Conservation (phyloP, 2,329 filamentous ascomycete species). For the Aspergillus floridensis region DNA sequence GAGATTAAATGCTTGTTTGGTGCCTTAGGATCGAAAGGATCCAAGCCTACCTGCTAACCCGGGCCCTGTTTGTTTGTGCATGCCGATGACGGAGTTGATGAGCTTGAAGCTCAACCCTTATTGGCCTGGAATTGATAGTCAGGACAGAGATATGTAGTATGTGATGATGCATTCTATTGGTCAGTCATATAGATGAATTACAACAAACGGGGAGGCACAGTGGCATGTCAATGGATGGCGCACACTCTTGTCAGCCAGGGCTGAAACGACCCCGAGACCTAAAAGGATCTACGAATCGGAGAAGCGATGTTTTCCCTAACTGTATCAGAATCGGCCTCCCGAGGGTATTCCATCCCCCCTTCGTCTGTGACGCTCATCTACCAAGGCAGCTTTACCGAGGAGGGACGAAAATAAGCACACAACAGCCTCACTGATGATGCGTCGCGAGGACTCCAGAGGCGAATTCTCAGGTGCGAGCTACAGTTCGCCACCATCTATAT, state of each 20-base stretch:
- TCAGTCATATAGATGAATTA: not conserved
- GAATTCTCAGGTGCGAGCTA: not conserved
- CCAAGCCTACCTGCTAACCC: not conserved
- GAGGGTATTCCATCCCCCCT: not conserved
- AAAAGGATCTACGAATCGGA: not conserved
- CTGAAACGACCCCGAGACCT: not conserved
- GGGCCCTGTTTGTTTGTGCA: not conserved
- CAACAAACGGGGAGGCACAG: not conserved
- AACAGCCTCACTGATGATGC: conserved; percentile 6
- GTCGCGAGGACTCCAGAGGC: not conserved
- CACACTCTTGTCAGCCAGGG: not conserved
- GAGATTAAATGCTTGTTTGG: not conserved
- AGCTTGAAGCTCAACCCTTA: not conserved
- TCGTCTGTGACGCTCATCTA: not conserved
- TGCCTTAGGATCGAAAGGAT: not conserved
- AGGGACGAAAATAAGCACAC: not conserved
- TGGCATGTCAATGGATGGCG: not conserved
- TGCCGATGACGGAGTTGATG: not conserved
- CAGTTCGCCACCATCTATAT: not conserved
- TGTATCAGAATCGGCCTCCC: not conserved
- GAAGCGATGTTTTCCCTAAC: not conserved
- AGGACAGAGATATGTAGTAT: not conserved
- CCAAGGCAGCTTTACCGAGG: not conserved
- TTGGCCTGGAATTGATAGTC: not conserved
- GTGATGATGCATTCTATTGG: not conserved